These are phyloP conservation scores for Durusdinium trenchii DNA, from an alignment of 73 alveolate genomes.

Conservation along the genomic window DNA sequence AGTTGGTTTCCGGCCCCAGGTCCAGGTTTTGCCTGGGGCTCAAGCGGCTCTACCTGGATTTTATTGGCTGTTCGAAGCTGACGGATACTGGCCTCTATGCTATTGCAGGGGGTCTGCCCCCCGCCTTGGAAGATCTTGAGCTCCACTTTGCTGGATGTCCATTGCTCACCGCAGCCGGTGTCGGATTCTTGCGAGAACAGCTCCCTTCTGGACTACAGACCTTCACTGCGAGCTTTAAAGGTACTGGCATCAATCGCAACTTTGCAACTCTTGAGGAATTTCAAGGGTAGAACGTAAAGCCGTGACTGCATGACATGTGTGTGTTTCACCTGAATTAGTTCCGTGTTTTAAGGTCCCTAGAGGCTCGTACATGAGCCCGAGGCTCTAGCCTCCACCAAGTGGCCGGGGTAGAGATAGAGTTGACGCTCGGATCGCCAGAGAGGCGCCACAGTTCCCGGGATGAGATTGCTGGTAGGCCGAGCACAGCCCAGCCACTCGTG, in stretches of 20 bases:
- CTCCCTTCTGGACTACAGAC: conserved; percentile 21
- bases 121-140: conserved; percentile 52
- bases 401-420: no score
- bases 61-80: conserved; percentile 56
- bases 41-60: conserved; percentile 56
- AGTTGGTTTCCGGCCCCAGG: not conserved
- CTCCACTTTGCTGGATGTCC: conserved; percentile 75
- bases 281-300: no score
- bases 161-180: conserved; percentile 31
- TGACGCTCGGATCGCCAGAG: no score
- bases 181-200: conserved; percentile 5
- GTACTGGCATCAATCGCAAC: conserved; percentile 60
- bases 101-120: conserved; percentile 46
- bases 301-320: no score
- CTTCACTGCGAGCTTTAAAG: conserved; percentile 59
- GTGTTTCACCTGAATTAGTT: no score
- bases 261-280: conserved; percentile 40
- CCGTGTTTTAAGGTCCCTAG: no score
- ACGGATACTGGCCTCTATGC: conserved; percentile 66
- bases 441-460: no score
- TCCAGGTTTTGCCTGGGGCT: conserved; percentile 25
- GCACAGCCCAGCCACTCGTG: no score
- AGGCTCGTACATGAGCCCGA: no score
- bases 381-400: no score
- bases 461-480: no score